phyloP scores from a whole-genome alignment of 768 basidiomycete species.

The Phlebiopsis flavidoalba region DNA sequence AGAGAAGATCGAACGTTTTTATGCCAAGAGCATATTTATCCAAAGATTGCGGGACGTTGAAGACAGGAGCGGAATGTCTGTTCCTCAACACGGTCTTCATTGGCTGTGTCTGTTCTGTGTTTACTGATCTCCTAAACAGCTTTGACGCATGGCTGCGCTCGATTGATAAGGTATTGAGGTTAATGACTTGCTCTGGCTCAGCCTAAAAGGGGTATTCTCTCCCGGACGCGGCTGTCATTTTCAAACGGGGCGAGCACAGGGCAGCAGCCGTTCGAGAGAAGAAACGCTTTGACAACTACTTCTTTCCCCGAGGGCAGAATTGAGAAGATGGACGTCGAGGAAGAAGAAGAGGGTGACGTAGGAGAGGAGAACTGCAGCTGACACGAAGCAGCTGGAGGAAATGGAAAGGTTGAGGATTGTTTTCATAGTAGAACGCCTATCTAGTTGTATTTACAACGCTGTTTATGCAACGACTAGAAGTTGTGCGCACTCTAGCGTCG shows the following conservation, averaged over 20 bases:
- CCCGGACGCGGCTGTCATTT: constrained; percentile 65
- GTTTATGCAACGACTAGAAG: not conserved
- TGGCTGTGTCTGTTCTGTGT: not conserved
- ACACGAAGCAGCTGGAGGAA: constrained; percentile 19
- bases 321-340: constrained; percentile 31
- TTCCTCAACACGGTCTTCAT: constrained; percentile 19
- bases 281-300: constrained; percentile 61
- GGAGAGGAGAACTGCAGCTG: constrained; percentile 27
- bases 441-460: not conserved
- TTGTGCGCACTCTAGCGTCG: not conserved
- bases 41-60: constrained; percentile 84
- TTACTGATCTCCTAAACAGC: constrained; percentile 30
- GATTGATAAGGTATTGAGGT: constrained; percentile 74
- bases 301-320: constrained; percentile 19
- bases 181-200: constrained; percentile 73
- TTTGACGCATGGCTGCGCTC: constrained; percentile 83
- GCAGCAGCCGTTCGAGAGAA: constrained; percentile 65
- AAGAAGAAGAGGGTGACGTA: constrained; percentile 39
- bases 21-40: constrained; percentile 81
- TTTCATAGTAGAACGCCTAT: not conserved
- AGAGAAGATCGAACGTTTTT: constrained; percentile 76
- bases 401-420: constrained; percentile 37
- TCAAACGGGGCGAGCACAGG: constrained; percentile 50
- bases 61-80: constrained; percentile 71
- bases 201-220: constrained; percentile 72